Evolutionary conservation across 371 early-diverging fungal species (phyloP).

Genomic region (Entomophthora muscae): DNA sequence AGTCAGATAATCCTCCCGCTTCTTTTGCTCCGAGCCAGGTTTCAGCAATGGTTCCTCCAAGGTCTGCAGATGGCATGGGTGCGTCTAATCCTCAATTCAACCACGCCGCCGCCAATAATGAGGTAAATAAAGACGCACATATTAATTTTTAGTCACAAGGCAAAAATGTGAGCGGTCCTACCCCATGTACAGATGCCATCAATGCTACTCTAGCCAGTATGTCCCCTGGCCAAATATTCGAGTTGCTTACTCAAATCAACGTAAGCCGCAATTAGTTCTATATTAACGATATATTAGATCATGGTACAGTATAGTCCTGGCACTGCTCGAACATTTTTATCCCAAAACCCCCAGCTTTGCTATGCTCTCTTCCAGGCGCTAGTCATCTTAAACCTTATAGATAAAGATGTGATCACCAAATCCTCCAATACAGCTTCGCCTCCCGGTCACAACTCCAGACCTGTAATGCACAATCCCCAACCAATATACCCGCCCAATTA

Average conservation of each 20-base stretch:
- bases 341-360: conserved; percentile 61
- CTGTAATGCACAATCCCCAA: not conserved
- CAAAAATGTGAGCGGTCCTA: not conserved
- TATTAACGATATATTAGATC: conserved; percentile 7
- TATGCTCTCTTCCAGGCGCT: conserved; percentile 77
- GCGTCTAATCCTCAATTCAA: not conserved
- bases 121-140: not conserved
- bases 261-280: conserved; percentile 17
- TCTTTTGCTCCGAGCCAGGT: not conserved
- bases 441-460: not conserved
- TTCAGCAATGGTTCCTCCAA: too few relatives aligned
- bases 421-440: conserved; percentile 35
- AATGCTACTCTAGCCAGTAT: conserved; percentile 28
- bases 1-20: not conserved
- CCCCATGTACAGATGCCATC: not conserved
- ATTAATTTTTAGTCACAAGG: not conserved
- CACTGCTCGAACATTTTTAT: conserved; percentile 43
- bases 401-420: conserved; percentile 22
- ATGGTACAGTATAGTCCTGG: conserved; percentile 38
- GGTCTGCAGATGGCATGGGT: too few relatives aligned
- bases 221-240: conserved; percentile 47
- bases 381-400: conserved; percentile 64
- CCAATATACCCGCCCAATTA: not conserved
- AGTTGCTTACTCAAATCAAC: conserved; percentile 60
- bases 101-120: not conserved